Base-by-base conservation (phyloP, 2,329 filamentous ascomycete species). In the Colletotrichum echinochloae region DNA sequence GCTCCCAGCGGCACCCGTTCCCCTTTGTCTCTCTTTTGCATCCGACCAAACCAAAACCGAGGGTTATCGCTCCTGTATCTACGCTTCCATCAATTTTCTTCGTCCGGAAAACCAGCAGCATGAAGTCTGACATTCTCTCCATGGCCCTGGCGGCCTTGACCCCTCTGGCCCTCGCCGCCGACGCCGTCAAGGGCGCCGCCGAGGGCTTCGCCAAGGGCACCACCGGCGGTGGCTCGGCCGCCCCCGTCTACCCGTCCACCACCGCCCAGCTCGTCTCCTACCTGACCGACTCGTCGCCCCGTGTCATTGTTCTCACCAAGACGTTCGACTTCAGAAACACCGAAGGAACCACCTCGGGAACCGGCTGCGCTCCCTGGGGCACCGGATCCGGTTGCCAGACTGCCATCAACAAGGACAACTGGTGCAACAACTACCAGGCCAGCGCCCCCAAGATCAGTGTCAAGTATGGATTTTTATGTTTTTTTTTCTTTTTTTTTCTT, bases 401-500 rank as follows among this genome's bases (percentile, higher is more conserved):
- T 51, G 86, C 89, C 73, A 90, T 91, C 77, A 87, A 90, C 81
- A 81, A 88, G 81, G 80, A 89, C 76, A 76, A 83, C 75, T 89
- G 87, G 85, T 91, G 89, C 78, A 81, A 77, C 65, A 89, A 90
- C 81, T 88, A 90, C 78, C 81, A 90, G 79, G 86, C 63, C 55
- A 81, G 82, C 44, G 85, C 87, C 2, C 82, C 85, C 39, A 82
- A 81, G 56, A 82, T 82, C 51, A 80, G 80, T 9, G 84, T 81
- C 46, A 81, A 63, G 75, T 70, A 61, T 26, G 59, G 3, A n/a
- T n/a, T n/a, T n/a, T n/a, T n/a, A n/a, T n/a, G n/a, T n/a, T n/a
- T n/a, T n/a, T n/a, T n/a, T n/a, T n/a, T n/a, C 30, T 6, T 2
- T 14, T 4, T 6, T 2, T 20, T 16, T 20, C 3, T 16, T 30